A percentile compares a stretch with the other conserved stretches of the same genome.
Conservation (phyloP, 495 filamentous ascomycete genomes). For the Penicillium soppii region DNA sequence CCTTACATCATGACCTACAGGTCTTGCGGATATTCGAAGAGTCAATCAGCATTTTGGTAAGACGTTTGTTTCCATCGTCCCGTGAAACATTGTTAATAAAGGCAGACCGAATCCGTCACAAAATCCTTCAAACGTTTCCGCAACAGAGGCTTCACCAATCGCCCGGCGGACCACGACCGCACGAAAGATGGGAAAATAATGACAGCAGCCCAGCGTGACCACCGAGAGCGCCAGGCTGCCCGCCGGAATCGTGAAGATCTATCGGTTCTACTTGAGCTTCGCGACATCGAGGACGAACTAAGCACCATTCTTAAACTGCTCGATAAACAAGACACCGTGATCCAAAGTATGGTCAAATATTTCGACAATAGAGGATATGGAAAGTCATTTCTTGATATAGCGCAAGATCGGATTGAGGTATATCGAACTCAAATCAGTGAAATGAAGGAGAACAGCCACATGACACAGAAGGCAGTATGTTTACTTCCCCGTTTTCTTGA, state of each 20-base stretch:
- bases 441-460: slow-evolving; percentile 53
- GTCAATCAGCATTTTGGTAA: slow-evolving; percentile 62
- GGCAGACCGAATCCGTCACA: slow-evolving; percentile 61
- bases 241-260: slow-evolving; percentile 60
- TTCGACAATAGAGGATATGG: slow-evolving; percentile 33
- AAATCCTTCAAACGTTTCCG: slow-evolving; percentile 64
- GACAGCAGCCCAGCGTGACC: slow-evolving; percentile 43
- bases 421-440: slow-evolving; percentile 56
- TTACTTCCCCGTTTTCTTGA: background rate
- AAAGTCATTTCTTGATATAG: slow-evolving; percentile 48
- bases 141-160: slow-evolving; percentile 41
- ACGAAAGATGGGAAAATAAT: slow-evolving; percentile 42
- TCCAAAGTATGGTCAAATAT: slow-evolving; percentile 49
- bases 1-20: slow-evolving; percentile 59
- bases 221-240: slow-evolving; percentile 51
- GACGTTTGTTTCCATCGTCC: background rate
- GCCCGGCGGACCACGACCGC: slow-evolving; percentile 51
- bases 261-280: slow-evolving; percentile 61
- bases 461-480: slow-evolving; percentile 40
- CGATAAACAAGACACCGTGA: slow-evolving; percentile 51
- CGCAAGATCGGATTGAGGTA: slow-evolving; percentile 51
- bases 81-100: background rate
- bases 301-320: slow-evolving; percentile 58
- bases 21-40: slow-evolving; percentile 68
- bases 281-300: slow-evolving; percentile 68